A percentile compares a stretch with the other conserved stretches of the same genome.
Evolutionary conservation across 2,329 filamentous ascomycete species (phyloP).

Genomic region (Teratosphaeria epicoccoides): DNA sequence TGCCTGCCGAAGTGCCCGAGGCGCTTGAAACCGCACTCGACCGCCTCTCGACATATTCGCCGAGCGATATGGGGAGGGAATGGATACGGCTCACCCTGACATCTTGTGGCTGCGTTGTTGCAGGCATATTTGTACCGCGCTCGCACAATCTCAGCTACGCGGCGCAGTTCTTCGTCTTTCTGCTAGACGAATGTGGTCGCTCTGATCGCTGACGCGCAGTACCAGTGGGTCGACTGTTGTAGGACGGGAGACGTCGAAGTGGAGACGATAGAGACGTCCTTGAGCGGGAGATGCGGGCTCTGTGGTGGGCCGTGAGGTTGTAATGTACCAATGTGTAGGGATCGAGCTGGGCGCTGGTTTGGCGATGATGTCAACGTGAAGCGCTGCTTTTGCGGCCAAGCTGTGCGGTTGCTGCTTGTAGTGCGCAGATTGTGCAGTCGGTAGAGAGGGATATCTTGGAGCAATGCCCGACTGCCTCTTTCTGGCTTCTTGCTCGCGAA

Average conservation of each 20-base stretch:
- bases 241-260: not conserved
- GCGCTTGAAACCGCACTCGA: not conserved
- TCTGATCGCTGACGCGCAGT: not conserved
- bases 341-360: not conserved
- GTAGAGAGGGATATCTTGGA: not conserved
- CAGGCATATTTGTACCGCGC: conserved; percentile 1
- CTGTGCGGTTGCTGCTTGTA: not conserved
- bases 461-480: not conserved
- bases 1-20: not conserved
- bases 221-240: not conserved
- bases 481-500: not conserved
- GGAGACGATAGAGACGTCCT: no score
- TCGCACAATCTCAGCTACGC: not conserved
- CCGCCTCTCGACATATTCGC: not conserved
- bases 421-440: no score
- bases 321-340: not conserved
- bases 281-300: not conserved
- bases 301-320: not conserved
- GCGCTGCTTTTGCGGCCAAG: not conserved
- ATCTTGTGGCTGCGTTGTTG: conserved; percentile 4
- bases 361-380: not conserved
- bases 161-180: not conserved
- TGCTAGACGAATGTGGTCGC: not conserved
- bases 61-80: not conserved
- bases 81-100: conserved; percentile 5